A percentile compares a stretch with the other conserved stretches of the same genome.
phyloP scores from a whole-genome alignment of 306 rosid genomes.

The Albizia julibrissin region DNA sequence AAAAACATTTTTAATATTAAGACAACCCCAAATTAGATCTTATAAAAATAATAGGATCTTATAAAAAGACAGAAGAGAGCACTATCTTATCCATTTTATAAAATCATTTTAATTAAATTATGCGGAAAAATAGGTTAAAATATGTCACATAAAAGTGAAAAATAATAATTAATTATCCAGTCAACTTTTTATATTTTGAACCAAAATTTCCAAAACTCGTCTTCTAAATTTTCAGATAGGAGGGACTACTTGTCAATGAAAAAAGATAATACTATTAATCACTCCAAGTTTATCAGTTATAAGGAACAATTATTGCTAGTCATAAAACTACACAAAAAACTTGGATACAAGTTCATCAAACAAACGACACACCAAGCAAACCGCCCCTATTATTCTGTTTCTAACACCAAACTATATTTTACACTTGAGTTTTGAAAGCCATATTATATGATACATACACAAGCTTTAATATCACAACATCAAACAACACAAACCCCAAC shows the following conservation, averaged over 20 bases:
- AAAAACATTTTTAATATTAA: too few species aligned
- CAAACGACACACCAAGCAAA: conserved; percentile 2
- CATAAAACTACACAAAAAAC: background rate
- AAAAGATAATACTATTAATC: background rate
- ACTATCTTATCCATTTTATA: too few species aligned
- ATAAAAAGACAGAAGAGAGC: too few species aligned
- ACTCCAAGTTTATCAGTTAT: background rate
- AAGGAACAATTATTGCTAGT: background rate
- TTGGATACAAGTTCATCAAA: conserved; percentile 6
- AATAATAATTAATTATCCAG: too few species aligned
- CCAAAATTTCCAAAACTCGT: too few species aligned
- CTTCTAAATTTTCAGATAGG: too few species aligned
- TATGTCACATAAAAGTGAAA: too few species aligned
- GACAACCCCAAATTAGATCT: too few species aligned
- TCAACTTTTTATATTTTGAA: too few species aligned
- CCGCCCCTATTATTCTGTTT: conserved; percentile 20
- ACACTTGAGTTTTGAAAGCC: conserved; percentile 40
- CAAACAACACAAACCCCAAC: background rate
- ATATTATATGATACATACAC: conserved; percentile 18
- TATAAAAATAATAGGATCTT: too few species aligned
- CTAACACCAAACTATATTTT: conserved; percentile 23
- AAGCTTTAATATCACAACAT: conserved; percentile 16
- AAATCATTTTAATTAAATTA: too few species aligned
- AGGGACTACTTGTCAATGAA: background rate
- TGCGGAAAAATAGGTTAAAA: too few species aligned